phyloP scores from a whole-genome alignment of 1,284 basidiomycete genomes.

The Mycosarcoma mackinlayi region DNA sequence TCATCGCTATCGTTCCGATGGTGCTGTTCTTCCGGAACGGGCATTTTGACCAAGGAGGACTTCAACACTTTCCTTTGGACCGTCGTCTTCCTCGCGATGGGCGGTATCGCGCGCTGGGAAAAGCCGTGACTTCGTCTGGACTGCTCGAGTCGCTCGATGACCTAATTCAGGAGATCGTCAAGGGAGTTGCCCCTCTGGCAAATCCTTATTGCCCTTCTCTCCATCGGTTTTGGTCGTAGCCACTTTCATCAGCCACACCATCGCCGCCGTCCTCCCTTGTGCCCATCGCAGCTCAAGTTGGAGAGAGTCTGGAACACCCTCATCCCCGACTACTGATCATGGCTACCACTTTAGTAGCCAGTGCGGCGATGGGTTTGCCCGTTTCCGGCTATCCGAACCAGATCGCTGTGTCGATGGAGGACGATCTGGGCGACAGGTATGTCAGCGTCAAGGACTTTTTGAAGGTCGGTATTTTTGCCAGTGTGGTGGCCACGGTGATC shows the following conservation, averaged over 20 bases:
- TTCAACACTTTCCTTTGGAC: slow-evolving; percentile 69
- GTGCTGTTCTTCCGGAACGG: slow-evolving; percentile 94
- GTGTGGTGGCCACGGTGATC: slow-evolving; percentile 80
- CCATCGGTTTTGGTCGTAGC: slow-evolving; percentile 84
- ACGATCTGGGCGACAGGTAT: slow-evolving; percentile 85
- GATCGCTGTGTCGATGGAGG: slow-evolving; percentile 81
- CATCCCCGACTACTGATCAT: slow-evolving; percentile 66
- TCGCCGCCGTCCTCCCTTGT: slow-evolving; percentile 93
- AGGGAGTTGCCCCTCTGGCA: slow-evolving; percentile 80
- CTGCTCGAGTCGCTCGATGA: slow-evolving; percentile 73
- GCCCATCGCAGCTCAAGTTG: slow-evolving; percentile 93
- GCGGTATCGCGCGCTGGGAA: slow-evolving; percentile 94
- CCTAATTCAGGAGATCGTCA: slow-evolving; percentile 77
- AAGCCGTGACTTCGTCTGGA: slow-evolving; percentile 90
- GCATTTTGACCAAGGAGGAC: slow-evolving; percentile 86
- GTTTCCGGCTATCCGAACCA: slow-evolving; percentile 94
- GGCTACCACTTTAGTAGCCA: slow-evolving; percentile 87
- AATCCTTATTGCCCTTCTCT: slow-evolving; percentile 85
- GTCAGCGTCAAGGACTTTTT: slow-evolving; percentile 78
- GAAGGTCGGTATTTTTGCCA: slow-evolving; percentile 91
- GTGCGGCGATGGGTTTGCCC: slow-evolving; percentile 96
- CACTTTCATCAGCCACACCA: slow-evolving; percentile 71
- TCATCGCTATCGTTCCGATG: slow-evolving; percentile 92
- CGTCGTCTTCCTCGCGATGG: slow-evolving; percentile 76
- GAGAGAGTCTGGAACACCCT: slow-evolving; percentile 74